Percentiles rank a stretch among this genome's conserved stretches.
phyloP scores from a whole-genome alignment of 768 basidiomycete species.

The Kwoniella heveanensis region DNA sequence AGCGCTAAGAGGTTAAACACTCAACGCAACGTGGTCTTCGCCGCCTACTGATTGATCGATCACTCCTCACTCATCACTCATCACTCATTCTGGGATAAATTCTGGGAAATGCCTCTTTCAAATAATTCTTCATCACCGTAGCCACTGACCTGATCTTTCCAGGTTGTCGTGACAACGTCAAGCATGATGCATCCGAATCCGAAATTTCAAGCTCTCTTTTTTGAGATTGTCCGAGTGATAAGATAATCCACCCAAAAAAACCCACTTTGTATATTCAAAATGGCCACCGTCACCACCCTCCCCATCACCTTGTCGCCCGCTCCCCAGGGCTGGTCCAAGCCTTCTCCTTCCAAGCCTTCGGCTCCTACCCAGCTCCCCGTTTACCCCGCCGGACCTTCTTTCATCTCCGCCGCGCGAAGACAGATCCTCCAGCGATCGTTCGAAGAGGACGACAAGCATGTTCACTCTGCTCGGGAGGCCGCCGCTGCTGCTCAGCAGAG shows the following conservation, averaged over 20 bases:
- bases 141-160: no score
- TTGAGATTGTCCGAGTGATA: background rate
- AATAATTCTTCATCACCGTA: no score
- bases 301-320: slow-evolving; percentile 59
- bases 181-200: no score
- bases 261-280: slow-evolving; percentile 17
- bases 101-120: no score
- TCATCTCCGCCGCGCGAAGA: slow-evolving; percentile 77
- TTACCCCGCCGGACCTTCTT: slow-evolving; percentile 85
- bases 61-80: no score
- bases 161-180: no score
- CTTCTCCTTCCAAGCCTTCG: slow-evolving; percentile 55
- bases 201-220: slow-evolving; percentile 16
- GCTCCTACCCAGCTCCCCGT: slow-evolving; percentile 62
- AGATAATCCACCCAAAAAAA: slow-evolving; percentile 4
- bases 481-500: slow-evolving; percentile 60
- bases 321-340: slow-evolving; percentile 59
- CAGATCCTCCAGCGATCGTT: slow-evolving; percentile 76
- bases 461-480: slow-evolving; percentile 63
- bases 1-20: no score
- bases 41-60: no score
- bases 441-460: slow-evolving; percentile 74
- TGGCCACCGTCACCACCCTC: slow-evolving; percentile 56
- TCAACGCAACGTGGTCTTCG: no score
- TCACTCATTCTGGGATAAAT: no score